Evolutionary conservation across 1,284 basidiomycete species (phyloP).

Genomic region (Prillingera fragicola): DNA sequence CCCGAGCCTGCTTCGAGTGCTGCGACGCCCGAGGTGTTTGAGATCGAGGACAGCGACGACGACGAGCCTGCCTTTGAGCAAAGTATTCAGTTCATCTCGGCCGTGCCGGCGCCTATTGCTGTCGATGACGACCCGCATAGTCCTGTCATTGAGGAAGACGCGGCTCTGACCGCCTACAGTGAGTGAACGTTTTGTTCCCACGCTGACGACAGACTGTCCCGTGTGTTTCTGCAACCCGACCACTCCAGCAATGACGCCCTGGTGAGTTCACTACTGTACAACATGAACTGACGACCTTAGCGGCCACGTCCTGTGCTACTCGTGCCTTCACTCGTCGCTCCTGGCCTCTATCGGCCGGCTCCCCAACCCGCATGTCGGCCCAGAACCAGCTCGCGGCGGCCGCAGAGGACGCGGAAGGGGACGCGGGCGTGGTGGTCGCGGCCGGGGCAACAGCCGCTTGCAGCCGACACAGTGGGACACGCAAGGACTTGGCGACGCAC

Average conservation of each 20-base stretch:
- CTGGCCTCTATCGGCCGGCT: slow-evolving; percentile 35
- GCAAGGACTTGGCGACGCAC: slow-evolving; percentile 18
- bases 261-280: slow-evolving; percentile 21
- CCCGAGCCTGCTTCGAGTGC: background rate
- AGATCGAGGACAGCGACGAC: slow-evolving; percentile 1
- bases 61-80: slow-evolving; percentile 2
- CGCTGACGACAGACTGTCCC: slow-evolving; percentile 32
- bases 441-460: background rate
- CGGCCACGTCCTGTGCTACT: slow-evolving; percentile 41
- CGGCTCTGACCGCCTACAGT: slow-evolving; percentile 13
- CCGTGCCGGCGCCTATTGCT: background rate
- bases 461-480: slow-evolving; percentile 30
- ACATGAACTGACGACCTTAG: slow-evolving; percentile 17
- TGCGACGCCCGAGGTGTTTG: background rate
- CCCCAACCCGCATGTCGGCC: slow-evolving; percentile 27
- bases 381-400: background rate
- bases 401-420: slow-evolving; percentile 16
- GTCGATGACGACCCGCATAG: slow-evolving; percentile 1
- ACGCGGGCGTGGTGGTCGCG: slow-evolving; percentile 9
- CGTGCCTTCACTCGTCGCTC: slow-evolving; percentile 37
- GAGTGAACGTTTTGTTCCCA: background rate
- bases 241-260: slow-evolving; percentile 35
- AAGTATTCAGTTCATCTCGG: slow-evolving; percentile 12
- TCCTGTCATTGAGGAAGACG: slow-evolving; percentile 9
- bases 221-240: slow-evolving; percentile 38